phyloP scores from a whole-genome alignment of 306 rosid species.

The Lithocarpus polystachyus region DNA sequence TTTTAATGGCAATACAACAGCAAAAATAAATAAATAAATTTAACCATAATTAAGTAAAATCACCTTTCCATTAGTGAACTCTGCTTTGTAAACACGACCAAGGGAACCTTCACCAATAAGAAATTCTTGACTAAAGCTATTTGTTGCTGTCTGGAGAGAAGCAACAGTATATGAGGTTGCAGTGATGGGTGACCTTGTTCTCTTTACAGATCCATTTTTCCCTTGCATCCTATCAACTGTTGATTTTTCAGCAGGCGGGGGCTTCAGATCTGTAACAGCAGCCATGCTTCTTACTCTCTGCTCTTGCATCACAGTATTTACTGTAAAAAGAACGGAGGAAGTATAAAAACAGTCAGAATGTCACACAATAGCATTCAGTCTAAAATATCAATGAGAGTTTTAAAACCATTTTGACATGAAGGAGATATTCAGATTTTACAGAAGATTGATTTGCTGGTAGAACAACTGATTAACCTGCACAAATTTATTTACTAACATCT shows the following conservation, averaged over 20 bases:
- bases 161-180: slow-evolving; percentile 86
- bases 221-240: slow-evolving; percentile 56
- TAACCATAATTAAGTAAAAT: slow-evolving; percentile 8
- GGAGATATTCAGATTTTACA: background rate
- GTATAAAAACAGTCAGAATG: slow-evolving; percentile 1
- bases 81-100: slow-evolving; percentile 95
- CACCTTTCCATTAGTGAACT: slow-evolving; percentile 91
- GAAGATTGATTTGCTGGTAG: background rate
- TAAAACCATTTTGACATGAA: background rate
- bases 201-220: slow-evolving; percentile 72
- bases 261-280: slow-evolving; percentile 67
- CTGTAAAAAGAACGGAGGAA: slow-evolving; percentile 34
- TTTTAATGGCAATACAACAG: background rate
- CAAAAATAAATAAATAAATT: too few relatives aligned
- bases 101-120: slow-evolving; percentile 97
- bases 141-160: slow-evolving; percentile 89
- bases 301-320: slow-evolving; percentile 68
- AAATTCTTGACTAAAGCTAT: slow-evolving; percentile 94
- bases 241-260: slow-evolving; percentile 75
- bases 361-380: background rate
- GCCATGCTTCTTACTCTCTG: slow-evolving; percentile 63
- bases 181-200: slow-evolving; percentile 86
- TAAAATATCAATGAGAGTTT: background rate
- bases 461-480: background rate
- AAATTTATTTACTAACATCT: background rate